Evolutionary conservation across 2,329 filamentous ascomycete species (phyloP).

Genomic region (Penicillium sp.): DNA sequence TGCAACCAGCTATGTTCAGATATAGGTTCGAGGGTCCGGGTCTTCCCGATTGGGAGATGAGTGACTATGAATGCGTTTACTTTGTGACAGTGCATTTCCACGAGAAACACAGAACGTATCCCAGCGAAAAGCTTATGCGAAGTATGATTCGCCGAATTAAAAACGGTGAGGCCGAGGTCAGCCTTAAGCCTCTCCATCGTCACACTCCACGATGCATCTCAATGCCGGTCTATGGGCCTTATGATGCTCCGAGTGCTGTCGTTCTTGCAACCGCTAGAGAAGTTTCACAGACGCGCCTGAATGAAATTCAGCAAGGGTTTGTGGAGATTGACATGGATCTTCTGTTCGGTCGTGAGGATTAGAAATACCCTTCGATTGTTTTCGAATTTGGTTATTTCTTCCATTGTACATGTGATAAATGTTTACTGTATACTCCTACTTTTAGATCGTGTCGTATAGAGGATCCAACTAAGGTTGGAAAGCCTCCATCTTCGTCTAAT

Average conservation of each 20-base stretch:
- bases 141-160: background rate
- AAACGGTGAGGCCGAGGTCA: background rate
- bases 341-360: background rate
- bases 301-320: background rate
- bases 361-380: background rate
- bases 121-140: background rate
- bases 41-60: background rate
- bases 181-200: background rate
- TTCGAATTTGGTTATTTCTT: background rate
- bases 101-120: background rate
- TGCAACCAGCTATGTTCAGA: background rate
- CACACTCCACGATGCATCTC: background rate
- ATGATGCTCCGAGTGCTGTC: background rate
- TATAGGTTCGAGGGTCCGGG: background rate
- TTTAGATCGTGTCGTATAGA: background rate
- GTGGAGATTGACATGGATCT: background rate
- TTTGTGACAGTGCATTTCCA: background rate
- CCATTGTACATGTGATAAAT: background rate
- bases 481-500: too few species aligned
- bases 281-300: background rate
- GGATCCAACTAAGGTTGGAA: background rate
- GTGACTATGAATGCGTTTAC: background rate
- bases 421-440: background rate
- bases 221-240: background rate
- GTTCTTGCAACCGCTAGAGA: background rate